Percentiles rank a stretch among this genome's conserved stretches.
Conservation (phyloP, 345 rosid species). For the Toxicodendron radicans region DNA sequence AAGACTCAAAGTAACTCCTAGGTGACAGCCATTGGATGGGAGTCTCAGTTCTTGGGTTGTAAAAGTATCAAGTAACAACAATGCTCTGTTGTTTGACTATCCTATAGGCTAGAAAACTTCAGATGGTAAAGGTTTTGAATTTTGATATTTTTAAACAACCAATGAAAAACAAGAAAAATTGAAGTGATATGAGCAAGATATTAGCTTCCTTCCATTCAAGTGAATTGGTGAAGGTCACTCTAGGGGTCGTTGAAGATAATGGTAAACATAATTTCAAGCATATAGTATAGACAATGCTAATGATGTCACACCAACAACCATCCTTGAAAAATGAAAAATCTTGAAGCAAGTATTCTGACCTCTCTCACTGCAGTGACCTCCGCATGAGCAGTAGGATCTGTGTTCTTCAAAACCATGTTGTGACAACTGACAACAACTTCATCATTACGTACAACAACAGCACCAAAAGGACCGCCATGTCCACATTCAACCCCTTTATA, state of each 20-base stretch:
- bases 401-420: conserved; percentile 84
- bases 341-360: conserved; percentile 37
- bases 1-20: not conserved
- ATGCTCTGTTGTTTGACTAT: not conserved
- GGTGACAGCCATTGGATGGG: not conserved
- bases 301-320: not conserved
- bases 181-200: not conserved
- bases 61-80: no score
- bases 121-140: not conserved
- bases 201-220: not conserved
- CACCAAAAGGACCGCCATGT: conserved; percentile 99
- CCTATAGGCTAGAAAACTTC: not conserved
- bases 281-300: not conserved
- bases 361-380: conserved; percentile 98
- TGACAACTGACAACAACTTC: conserved; percentile 88
- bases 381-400: conserved; percentile 98
- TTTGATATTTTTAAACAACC: not conserved
- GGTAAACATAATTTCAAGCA: not conserved
- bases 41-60: not conserved
- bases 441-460: conserved; percentile 82
- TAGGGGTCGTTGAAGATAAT: not conserved
- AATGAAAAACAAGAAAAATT: not conserved
- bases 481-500: conserved; percentile 97
- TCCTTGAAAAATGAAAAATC: not conserved
- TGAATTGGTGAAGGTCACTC: not conserved